These are phyloP conservation scores for Metarhizium guizhouense DNA, from an alignment of 2,329 filamentous ascomycete genomes.

Conservation along the genomic window DNA sequence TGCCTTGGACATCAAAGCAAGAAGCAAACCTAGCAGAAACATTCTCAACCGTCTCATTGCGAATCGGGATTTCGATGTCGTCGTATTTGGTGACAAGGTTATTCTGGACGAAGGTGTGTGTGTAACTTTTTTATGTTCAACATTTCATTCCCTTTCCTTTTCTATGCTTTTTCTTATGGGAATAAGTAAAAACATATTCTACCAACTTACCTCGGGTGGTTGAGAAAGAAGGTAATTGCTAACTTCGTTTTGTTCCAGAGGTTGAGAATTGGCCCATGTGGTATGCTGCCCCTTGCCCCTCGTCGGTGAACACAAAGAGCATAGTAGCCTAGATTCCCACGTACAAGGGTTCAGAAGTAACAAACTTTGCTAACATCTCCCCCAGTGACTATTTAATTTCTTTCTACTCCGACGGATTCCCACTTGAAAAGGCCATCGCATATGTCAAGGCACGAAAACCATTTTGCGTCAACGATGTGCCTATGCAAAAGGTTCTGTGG, in stretches of 20 bases:
- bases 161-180: neutral
- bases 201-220: too few relatives aligned
- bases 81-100: slow-evolving; percentile 97
- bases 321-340: slow-evolving; percentile 17
- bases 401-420: slow-evolving; percentile 97
- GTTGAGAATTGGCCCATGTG: slow-evolving; percentile 95
- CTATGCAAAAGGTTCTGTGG: slow-evolving; percentile 97
- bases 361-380: slow-evolving; percentile 2
- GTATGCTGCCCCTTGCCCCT: slow-evolving; percentile 29
- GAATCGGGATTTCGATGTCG: slow-evolving; percentile 88
- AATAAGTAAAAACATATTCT: too few relatives aligned
- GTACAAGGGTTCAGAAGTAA: slow-evolving; percentile 1
- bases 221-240: slow-evolving; percentile 2
- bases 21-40: slow-evolving; percentile 93
- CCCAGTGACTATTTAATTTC: slow-evolving; percentile 83
- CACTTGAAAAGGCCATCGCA: slow-evolving; percentile 90
- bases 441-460: slow-evolving; percentile 90
- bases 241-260: slow-evolving; percentile 32
- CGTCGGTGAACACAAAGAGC: slow-evolving; percentile 26
- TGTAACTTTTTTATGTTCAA: neutral
- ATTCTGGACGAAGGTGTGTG: slow-evolving; percentile 78
- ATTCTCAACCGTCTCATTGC: slow-evolving; percentile 88
- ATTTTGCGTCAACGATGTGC: slow-evolving; percentile 94
- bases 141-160: neutral
- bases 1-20: slow-evolving; percentile 87